Base-by-base conservation (phyloP, 1,139 yeast genomes). In the Magnusiomyces starmeri region DNA sequence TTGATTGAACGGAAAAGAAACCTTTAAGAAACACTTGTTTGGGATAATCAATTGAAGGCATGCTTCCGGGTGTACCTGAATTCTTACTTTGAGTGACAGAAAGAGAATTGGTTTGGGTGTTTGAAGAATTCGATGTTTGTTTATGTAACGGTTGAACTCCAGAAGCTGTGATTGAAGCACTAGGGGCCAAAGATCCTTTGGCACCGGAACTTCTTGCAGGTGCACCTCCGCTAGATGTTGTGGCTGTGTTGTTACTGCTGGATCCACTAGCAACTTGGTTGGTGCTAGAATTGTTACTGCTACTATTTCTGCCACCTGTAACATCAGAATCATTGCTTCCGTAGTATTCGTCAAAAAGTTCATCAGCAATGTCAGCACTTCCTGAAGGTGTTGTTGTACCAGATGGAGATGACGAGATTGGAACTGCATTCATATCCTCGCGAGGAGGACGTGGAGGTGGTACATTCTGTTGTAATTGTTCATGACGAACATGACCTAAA, bases 31-130 rank as follows among this genome's bases (percentile, higher is more conserved):
- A 89, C 58, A 90, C 78, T 2, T 96, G 90, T 70, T 85, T 85
- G 57, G 96, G 96, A 64, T 82, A 87, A 65, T 89, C 96, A 65
- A 90, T 89, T 0, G 96, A 88, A 26, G 95, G 96, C 97, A 90
- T 89, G 16, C 85, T 72, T 49, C 85, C 35, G 85, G 2, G 37
- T 32, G 12, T n/a, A 12, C 37, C 37, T n/a, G n/a, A n/a, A n/a
- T n/a, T n/a, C n/a, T n/a, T n/a, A n/a, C n/a, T n/a, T n/a, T n/a
- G n/a, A n/a, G n/a, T n/a, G n/a, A n/a, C n/a, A n/a, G n/a, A n/a
- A n/a, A n/a, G n/a, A 6, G 37, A 18, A 6, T n/a, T 18, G n/a
- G 37, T n/a, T 4, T 32, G 37, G 37, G 12, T 32, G n/a, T n/a
- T 14, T 4, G 37, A 32, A 32, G 4, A 6, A 12, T 32, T 32